Evolutionary conservation across 345 rosid species (phyloP).

Genomic region (Rhizophora mangle): DNA sequence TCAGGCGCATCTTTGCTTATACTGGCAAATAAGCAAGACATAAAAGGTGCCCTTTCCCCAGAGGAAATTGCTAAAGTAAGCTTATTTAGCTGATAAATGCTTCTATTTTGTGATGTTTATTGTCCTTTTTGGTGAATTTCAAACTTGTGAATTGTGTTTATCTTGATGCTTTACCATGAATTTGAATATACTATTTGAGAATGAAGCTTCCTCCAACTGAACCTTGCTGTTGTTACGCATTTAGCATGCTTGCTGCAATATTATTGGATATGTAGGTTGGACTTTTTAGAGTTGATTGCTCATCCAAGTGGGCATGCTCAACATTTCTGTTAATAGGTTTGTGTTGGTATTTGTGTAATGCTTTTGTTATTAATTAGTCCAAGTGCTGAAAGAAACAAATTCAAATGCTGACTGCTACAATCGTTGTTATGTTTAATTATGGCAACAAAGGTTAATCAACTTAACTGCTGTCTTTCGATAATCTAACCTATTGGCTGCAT

Average conservation of each 20-base stretch:
- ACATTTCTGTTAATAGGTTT: too few relatives aligned
- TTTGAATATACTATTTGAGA: neutral
- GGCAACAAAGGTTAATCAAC: too few relatives aligned
- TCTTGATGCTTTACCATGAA: neutral
- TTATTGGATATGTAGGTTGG: neutral
- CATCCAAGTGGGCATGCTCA: too few relatives aligned
- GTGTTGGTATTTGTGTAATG: too few relatives aligned
- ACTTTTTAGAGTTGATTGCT: too few relatives aligned
- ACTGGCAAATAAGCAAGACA: constrained; percentile 90
- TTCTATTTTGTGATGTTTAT: neutral
- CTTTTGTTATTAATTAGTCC: too few relatives aligned
- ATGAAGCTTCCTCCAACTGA: neutral
- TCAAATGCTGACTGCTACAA: too few relatives aligned
- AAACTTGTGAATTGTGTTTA: neutral
- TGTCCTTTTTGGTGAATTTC: neutral
- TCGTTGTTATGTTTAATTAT: too few relatives aligned
- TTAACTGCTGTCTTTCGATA: too few relatives aligned
- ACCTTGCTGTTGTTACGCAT: neutral
- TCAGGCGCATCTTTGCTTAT: constrained; percentile 88
- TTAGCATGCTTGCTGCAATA: neutral
- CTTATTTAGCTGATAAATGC: neutral
- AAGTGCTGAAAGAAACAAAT: too few relatives aligned
- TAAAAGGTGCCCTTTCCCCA: constrained; percentile 79
- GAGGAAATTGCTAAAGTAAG: constrained; percentile 80
- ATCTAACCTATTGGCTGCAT: too few relatives aligned